Evolutionary conservation across 495 filamentous ascomycete genomes (phyloP), one percentile per base, ranked within the genome.

Genomic region (Letharia columbiana): DNA sequence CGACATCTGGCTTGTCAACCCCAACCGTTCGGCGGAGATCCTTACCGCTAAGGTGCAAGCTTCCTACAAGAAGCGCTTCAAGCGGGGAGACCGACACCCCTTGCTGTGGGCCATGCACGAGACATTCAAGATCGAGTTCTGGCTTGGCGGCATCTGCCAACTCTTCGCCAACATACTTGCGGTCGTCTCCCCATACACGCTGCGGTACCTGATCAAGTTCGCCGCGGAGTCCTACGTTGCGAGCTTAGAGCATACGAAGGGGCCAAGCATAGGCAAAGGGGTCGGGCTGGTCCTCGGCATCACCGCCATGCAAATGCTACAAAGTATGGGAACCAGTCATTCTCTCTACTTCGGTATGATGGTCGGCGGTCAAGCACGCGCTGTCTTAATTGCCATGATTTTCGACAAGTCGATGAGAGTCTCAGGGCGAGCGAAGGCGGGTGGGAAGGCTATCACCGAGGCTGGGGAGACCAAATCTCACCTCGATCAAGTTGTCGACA

Each of bases 1-100:
- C 71, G 92, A 97, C 72, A 84, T 97, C 66, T 96, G 91, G 86
- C 79, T 77, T 1, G 88, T 96, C 59, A 96, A 95, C 67, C 91
- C 91, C 0, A 73, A 87, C 65, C 82, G 92, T 44, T 78, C 83
- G 18, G 86, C 88, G 41, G 83, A 89, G 37, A 74, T 83, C 10
- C 71, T 96, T 71, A 83, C 87, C 7, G 73, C 73, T 11, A 87
- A 83, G 70, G 75, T 93, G 28, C 77, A 84, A 40, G 80, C 76
- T 42, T 83, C 88, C 0, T 90, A 96, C 70, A 76, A 88, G 65
- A 81, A 79, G 59, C 83, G 91, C 6, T 80, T 83, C 9, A 79
- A 79, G 37, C 78, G 83, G 28, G 89, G 89, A 35, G 83, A 85
- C 40, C 88, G 89, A 70, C 82, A 87, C 64, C 88, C 92, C 0